These are phyloP conservation scores for Silene latifolia DNA, from an alignment of 148 eudicot genomes.

Conservation along the genomic window DNA sequence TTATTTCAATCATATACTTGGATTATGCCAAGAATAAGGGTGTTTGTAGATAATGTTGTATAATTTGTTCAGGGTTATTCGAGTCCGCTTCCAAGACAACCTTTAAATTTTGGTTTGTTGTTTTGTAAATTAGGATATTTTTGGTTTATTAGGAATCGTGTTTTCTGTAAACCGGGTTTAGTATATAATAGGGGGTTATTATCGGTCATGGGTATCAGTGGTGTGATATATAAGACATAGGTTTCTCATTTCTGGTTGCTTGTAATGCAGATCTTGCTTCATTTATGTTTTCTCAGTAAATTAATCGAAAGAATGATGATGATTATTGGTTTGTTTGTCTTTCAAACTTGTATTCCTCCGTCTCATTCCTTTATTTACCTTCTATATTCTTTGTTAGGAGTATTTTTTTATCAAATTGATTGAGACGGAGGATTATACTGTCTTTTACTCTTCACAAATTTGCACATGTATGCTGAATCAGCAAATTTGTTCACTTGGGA, in stretches of 20 bases:
- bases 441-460: background rate
- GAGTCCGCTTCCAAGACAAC: background rate
- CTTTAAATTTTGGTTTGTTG: background rate
- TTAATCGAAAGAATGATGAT: too few relatives aligned
- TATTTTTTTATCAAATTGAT: too few relatives aligned
- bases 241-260: background rate
- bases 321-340: too few relatives aligned
- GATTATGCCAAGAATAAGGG: background rate
- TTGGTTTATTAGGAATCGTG: background rate
- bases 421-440: too few relatives aligned
- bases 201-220: background rate
- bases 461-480: background rate
- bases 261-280: too few relatives aligned
- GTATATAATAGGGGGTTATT: background rate
- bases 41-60: constrained; percentile 1
- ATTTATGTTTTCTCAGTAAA: background rate
- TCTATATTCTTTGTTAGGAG: too few relatives aligned
- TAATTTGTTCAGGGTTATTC: background rate
- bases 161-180: background rate
- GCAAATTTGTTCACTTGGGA: background rate
- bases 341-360: too few relatives aligned
- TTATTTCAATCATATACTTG: background rate
- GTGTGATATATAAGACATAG: background rate
- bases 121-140: constrained; percentile 9
- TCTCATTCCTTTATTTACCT: too few relatives aligned